These are phyloP conservation scores for Pulicaria dysenterica DNA, from an alignment of 129 eudicot genomes.

Conservation along the genomic window DNA sequence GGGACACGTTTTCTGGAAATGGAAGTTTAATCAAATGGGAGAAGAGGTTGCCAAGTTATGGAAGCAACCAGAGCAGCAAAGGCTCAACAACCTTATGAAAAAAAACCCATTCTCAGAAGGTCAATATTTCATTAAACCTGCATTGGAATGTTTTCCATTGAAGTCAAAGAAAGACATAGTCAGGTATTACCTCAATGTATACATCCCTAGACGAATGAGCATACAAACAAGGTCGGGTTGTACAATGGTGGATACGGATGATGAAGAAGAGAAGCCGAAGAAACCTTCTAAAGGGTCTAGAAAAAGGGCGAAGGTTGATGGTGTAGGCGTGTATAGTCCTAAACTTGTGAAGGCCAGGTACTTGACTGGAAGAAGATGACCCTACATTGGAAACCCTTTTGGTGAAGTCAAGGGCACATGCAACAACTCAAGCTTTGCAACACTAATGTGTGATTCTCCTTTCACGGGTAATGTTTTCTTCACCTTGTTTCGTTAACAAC, in stretches of 20 bases:
- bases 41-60: conserved; percentile 55
- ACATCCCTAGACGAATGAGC: conserved; percentile 55
- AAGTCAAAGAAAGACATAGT: conserved; percentile 40
- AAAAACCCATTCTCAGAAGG: conserved; percentile 33
- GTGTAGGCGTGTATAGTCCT: conserved; percentile 11
- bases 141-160: conserved; percentile 39
- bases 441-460: conserved; percentile 3
- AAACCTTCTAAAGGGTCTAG: conserved; percentile 22
- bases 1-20: conserved; percentile 54
- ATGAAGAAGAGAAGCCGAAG: conserved; percentile 41
- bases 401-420: neutral
- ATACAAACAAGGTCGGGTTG: conserved; percentile 43
- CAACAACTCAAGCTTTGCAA: conserved; percentile 6
- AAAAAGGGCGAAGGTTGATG: conserved; percentile 24
- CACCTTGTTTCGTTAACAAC: conserved; percentile 1
- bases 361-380: conserved; percentile 40
- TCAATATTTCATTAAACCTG: conserved; percentile 44
- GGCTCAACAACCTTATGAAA: conserved; percentile 39
- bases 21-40: conserved; percentile 76
- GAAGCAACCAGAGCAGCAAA: conserved; percentile 47
- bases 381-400: neutral
- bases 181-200: conserved; percentile 58
- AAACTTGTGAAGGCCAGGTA: conserved; percentile 33
- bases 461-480: conserved; percentile 22
- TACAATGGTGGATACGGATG: conserved; percentile 47